Conservation (phyloP, 164 flowering plant species). For the Macadamia integrifolia region DNA sequence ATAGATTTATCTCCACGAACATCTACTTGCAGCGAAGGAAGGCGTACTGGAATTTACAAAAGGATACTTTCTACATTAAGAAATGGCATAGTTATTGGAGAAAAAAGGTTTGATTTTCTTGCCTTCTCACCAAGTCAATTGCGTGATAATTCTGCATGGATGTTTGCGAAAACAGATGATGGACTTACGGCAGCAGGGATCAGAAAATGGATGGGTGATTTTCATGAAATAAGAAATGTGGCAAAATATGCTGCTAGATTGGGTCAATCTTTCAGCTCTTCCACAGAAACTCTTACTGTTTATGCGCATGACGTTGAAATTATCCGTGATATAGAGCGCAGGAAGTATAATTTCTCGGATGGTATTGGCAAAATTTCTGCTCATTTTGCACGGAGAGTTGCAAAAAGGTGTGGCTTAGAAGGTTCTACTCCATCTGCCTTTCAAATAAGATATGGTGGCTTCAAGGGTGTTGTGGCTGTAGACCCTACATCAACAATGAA, state of each 20-base stretch:
- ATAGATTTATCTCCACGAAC: slow-evolving; percentile 44
- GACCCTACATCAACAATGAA: slow-evolving; percentile 59
- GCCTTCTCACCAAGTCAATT: slow-evolving; percentile 90
- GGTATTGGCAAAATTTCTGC: slow-evolving; percentile 92
- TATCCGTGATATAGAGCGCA: slow-evolving; percentile 54
- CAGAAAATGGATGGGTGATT: slow-evolving; percentile 96
- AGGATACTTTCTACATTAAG: slow-evolving; percentile 52
- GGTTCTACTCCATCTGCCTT: slow-evolving; percentile 62
- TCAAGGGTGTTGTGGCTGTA: slow-evolving; percentile 89
- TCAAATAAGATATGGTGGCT: slow-evolving; percentile 86
- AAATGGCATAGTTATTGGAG: slow-evolving; percentile 68
- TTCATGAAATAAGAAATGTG: slow-evolving; percentile 61
- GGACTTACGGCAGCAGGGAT: slow-evolving; percentile 53
- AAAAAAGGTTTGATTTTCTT: slow-evolving; percentile 84
- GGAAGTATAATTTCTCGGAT: slow-evolving; percentile 67
- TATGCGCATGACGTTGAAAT: slow-evolving; percentile 37
- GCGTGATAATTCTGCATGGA: slow-evolving; percentile 80
- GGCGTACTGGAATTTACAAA: slow-evolving; percentile 40
- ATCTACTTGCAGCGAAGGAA: slow-evolving; percentile 16
- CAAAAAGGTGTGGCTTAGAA: slow-evolving; percentile 50
- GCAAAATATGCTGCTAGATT: slow-evolving; percentile 90
- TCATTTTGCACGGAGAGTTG: slow-evolving; percentile 61
- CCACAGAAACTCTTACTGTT: slow-evolving; percentile 67
- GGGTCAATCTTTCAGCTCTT: slow-evolving; percentile 88
- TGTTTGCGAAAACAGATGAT: slow-evolving; percentile 61